These are phyloP conservation scores for Sophora flavescens DNA, from an alignment of 306 rosid genomes.

Conservation along the genomic window DNA sequence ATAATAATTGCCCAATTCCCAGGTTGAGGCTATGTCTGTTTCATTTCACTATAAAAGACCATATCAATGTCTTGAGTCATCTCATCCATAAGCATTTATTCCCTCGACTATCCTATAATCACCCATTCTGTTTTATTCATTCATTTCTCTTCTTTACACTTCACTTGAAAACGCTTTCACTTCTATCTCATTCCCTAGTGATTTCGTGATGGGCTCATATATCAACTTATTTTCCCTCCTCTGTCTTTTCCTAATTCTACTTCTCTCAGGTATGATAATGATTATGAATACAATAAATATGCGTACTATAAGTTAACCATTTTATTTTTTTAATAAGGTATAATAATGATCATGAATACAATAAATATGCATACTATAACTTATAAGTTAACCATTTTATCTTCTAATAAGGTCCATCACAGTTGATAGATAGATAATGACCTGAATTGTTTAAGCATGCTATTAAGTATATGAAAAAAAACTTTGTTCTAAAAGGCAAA, in stretches of 20 bases:
- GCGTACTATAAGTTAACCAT: too few species aligned
- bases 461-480: too few species aligned
- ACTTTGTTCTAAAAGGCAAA: too few species aligned
- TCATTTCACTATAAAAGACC: not conserved
- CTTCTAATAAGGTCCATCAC: too few species aligned
- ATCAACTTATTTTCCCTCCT: not conserved
- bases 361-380: too few species aligned
- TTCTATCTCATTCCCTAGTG: not conserved
- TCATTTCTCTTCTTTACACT: not conserved
- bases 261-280: slow-evolving; percentile 35
- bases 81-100: not conserved
- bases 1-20: too few species aligned
- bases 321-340: too few species aligned
- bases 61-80: not conserved
- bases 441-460: too few species aligned
- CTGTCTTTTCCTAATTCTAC: not conserved
- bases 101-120: not conserved
- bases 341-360: not conserved
- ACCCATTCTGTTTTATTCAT: not conserved
- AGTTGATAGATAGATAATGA: too few species aligned
- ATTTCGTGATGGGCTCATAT: not conserved
- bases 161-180: not conserved
- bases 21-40: too few species aligned
- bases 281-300: not conserved
- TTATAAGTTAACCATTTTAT: too few species aligned